A percentile compares a stretch with the other conserved stretches of the same genome.
Evolutionary conservation across 352 stramenopile genomes (phyloP).

Genomic region (Elongisporangium anandrum): DNA sequence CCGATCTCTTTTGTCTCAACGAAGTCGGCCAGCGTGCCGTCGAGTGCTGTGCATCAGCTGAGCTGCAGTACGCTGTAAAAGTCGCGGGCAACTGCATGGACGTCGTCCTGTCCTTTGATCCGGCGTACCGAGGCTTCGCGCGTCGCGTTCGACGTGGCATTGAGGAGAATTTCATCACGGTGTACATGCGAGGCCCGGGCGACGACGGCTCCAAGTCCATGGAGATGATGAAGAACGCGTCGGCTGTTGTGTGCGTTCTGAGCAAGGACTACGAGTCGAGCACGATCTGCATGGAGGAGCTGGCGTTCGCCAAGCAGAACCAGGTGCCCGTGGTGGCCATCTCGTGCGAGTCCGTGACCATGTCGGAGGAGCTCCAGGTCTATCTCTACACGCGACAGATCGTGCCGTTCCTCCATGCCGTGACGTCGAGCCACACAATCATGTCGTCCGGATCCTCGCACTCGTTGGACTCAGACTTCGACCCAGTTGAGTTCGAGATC

Average conservation of each 20-base stretch:
- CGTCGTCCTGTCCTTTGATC: conserved; percentile 77
- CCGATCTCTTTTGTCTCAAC: conserved; percentile 52
- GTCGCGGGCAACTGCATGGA: conserved; percentile 59
- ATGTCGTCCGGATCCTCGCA: conserved; percentile 10
- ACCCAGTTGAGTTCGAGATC: conserved; percentile 42
- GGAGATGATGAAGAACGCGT: conserved; percentile 56
- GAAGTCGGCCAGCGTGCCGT: conserved; percentile 48
- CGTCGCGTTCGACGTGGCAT: conserved; percentile 57
- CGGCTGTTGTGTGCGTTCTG: conserved; percentile 67
- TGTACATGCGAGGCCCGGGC: conserved; percentile 51
- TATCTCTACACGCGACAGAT: conserved; percentile 80
- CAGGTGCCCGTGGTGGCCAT: conserved; percentile 69
- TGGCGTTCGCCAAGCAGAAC: conserved; percentile 67
- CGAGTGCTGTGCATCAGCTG: conserved; percentile 69
- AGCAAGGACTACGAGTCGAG: conserved; percentile 62
- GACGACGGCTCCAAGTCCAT: conserved; percentile 44
- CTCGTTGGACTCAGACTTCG: conserved; percentile 10
- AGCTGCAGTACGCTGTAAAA: conserved; percentile 77
- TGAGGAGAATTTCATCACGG: conserved; percentile 71
- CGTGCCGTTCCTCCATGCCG: conserved; percentile 60
- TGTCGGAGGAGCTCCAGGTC: conserved; percentile 71
- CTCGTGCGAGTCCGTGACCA: conserved; percentile 48
- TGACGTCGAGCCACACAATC: conserved; percentile 39
- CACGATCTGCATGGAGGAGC: conserved; percentile 71
- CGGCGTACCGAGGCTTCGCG: conserved; percentile 53